Evolutionary conservation across 192 early-diverging fungal species (phyloP), one percentile per base, ranked within the genome.

Genomic region (Gamsiella multidivaricata): DNA sequence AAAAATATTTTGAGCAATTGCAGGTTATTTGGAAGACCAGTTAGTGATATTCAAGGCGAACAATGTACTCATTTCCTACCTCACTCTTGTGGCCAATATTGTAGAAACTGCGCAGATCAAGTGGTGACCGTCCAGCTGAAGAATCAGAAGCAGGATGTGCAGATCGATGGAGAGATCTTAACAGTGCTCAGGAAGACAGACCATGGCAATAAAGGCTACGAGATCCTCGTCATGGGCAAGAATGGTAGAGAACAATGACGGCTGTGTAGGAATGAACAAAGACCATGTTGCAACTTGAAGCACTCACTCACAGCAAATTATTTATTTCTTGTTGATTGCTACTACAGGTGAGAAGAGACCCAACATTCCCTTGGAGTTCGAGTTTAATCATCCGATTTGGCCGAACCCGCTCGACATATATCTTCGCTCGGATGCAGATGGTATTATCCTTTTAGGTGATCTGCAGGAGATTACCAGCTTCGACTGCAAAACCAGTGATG

Each of bases 391-490:
- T 20, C 46, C 54, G 0, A 36, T 81, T 18, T 58, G 52, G 22
- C 1, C 1, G 17, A 18, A 29, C 7, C 8, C 39, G 2, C 63
- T 80, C 9, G 36, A 28, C 14, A 41, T 69, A 0, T 55, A 41
- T 6, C 42, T 86, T 28, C 67, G 66, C 33, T 80, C 82, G 1
- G 61, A 83, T 37, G 62, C 76, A 15, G 47, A 82, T 17, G 84
- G 84, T 45, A 39, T 78, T 2, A 65, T 83, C 9, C 56, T 55
- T 11, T 61, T 86, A 6, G 84, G 84, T 12, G 23, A 34, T 3
- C 37, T 84, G 29, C 12, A 37, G 1, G 51, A 68, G 33, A 70
- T 76, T 41, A 22, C 33, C 10, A 3, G 41, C 0, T 25, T 78
- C 25, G 23, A 10, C 10, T 78, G 65, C 22, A 4, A 22, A 1